Percentiles rank a stretch among this genome's conserved stretches.
These are phyloP conservation scores for Cryphonectria radicalis DNA, from an alignment of 2,329 filamentous ascomycete species.

Conservation along the genomic window DNA sequence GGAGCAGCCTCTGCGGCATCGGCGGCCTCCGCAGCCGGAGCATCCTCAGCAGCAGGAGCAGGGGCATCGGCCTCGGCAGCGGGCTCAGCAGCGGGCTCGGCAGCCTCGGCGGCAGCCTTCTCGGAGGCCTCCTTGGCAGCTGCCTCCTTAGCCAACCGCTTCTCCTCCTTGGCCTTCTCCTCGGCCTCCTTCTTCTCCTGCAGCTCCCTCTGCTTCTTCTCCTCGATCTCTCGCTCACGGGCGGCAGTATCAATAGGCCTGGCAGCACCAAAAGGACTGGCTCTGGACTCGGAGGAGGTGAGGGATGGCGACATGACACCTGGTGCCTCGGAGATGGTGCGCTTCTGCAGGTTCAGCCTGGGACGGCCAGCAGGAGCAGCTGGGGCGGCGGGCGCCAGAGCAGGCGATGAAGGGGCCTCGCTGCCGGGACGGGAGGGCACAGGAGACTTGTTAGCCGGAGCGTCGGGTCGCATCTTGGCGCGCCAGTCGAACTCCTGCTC, in stretches of 20 bases:
- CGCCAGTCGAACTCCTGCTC: constrained; percentile 96
- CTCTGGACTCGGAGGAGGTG: constrained; percentile 71
- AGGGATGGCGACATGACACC: constrained; percentile 56
- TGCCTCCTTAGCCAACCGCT: constrained; percentile 66
- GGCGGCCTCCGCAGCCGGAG: constrained; percentile 13
- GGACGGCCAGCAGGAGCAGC: constrained; percentile 68
- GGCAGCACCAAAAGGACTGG: constrained; percentile 91
- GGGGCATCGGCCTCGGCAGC: constrained; percentile 34
- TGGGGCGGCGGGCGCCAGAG: constrained; percentile 51
- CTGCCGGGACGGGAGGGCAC: constrained; percentile 73
- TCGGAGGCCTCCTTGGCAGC: constrained; percentile 62
- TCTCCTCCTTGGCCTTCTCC: constrained; percentile 81
- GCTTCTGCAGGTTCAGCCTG: constrained; percentile 85
- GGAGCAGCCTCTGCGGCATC: constrained; percentile 34
- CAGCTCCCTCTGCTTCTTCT: constrained; percentile 75
- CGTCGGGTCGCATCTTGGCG: constrained; percentile 85
- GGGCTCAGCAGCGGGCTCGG: constrained; percentile 39
- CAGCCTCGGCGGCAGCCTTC: constrained; percentile 45
- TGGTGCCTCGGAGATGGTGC: constrained; percentile 79
- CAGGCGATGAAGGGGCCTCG: constrained; percentile 75
- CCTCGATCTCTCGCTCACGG: constrained; percentile 86
- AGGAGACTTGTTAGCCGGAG: constrained; percentile 59
- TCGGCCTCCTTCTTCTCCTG: constrained; percentile 87
- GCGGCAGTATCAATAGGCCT: constrained; percentile 92
- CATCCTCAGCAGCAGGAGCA: constrained; percentile 12